Base-by-base conservation (phyloP, 768 basidiomycete species). In the Russula olivacea region DNA sequence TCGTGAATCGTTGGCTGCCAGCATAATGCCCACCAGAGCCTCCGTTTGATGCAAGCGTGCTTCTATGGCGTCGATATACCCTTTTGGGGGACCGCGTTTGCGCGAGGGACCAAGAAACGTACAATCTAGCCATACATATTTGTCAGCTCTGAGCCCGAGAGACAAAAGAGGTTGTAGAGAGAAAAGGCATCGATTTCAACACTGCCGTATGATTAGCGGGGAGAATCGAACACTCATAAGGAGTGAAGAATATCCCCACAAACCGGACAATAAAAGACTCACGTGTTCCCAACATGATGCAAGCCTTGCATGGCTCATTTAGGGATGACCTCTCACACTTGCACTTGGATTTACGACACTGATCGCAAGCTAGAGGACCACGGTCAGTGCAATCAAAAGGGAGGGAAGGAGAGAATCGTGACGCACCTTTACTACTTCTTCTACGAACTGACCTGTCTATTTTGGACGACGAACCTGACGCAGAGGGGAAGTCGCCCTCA, bases 51-150 rank as follows among this genome's bases (percentile, higher is more conserved):
- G 93, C 6, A 96, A 76, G 15, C 91, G 84, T 15, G 89, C 89
- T 74, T 96, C 93, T 68, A 96, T 93, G 32, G 92, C 92, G 70
- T 95, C 92, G 71, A 96, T 94, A 78, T 96, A 96, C 1, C 93
- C 93, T 71, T 91, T 92, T n/a, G 91, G 89, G 3, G 89, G 89
- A 2, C 92, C 92, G 67, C 92, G 87, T 71, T 89, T 89, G 68
- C 87, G 82, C 14, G 88, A 89, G 9, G 88, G 88, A 2, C 87
- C 87, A 45, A 90, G 78, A 74, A 88, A 90, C 0, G 89, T 89
- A 71, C 88, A 91, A 21, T 83, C 87, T 89, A 70, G 55, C n/a
- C n/a, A n/a, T n/a, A n/a, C n/a, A 49, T 45, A 43, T 63, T 64
- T 53, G 51, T 68, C 53, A 58, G 56, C 19, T 45, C 59, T 60